Base-by-base conservation (phyloP, 306 rosid species). In the Cyclanthera cordifolia region DNA sequence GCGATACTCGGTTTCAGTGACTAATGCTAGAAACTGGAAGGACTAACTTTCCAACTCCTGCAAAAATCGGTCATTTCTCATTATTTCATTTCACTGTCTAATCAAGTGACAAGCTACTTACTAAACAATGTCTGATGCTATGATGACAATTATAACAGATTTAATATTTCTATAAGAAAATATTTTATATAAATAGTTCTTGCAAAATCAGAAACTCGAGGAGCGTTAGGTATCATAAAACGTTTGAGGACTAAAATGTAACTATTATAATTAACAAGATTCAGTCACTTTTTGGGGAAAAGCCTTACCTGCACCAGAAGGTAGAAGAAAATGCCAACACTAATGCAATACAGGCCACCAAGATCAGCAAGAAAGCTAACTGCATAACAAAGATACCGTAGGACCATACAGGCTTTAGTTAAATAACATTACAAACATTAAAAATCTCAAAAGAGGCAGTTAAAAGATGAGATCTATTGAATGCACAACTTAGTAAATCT, bases 281-380 rank as follows among this genome's bases (percentile, higher is more conserved):
- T 37, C 68, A 19, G 28, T 5, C 2, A 34, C 41, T 45, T 21
- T 20, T 71, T n/a, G 57, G 66, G 78, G 59, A 66, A 23, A 67
- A 56, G 67, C 32, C 81, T 51, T 78, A 90, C 99, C 77, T 94
- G 97, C 80, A 86, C 80, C 77, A 94, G 76, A 67, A 94, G 85
- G 85, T 84, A 94, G 77, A 90, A 86, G 76, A 94, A 90, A 70
- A 94, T 70, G 71, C 88, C 96, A 65, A 94, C 72, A 70, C 96
- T 88, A 78, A 94, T 75, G 82, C 99, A 94, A 79, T 94, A 94
- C 34, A 94, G 81, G 75, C 99, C 99, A 79, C 99, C 97, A 49
- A 94, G 88, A 78, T 94, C 97, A 5, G 99, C 99, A 56, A 94
- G 96, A 84, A 94, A 94, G 81, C 97, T 79, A 86, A 94, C 97